phyloP scores from a whole-genome alignment of 345 rosid species.

The Gossypium anomalum region DNA sequence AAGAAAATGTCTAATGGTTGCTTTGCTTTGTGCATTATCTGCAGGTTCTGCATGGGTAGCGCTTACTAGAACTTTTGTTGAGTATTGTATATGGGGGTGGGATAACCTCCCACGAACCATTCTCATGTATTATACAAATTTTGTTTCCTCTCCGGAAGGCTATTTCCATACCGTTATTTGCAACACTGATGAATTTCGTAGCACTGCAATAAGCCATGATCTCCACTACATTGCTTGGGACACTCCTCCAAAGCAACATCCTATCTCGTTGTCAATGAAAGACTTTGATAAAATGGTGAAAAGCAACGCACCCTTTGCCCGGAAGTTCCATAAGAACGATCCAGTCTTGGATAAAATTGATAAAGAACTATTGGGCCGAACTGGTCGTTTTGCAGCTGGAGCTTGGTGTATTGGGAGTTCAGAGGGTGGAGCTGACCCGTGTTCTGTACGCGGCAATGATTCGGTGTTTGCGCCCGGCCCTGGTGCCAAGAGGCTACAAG shows the following conservation, averaged over 20 bases:
- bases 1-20: background rate
- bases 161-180: conserved; percentile 90
- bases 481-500: conserved; percentile 59
- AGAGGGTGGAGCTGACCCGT: conserved; percentile 53
- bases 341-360: conserved; percentile 79
- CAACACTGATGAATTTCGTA: conserved; percentile 55
- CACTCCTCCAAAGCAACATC: conserved; percentile 92
- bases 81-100: conserved; percentile 90
- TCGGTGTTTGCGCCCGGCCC: conserved; percentile 71
- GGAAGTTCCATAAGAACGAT: conserved; percentile 53
- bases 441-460: conserved; percentile 53
- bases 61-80: conserved; percentile 63
- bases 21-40: conserved; percentile 8
- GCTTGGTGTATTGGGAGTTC: conserved; percentile 82
- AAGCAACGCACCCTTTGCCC: conserved; percentile 82
- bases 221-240: conserved; percentile 98
- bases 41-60: conserved; percentile 92
- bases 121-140: conserved; percentile 81
- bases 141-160: conserved; percentile 93
- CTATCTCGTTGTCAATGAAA: conserved; percentile 54
- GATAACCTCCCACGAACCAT: conserved; percentile 78
- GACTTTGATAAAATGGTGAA: conserved; percentile 77
- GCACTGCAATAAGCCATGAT: conserved; percentile 69
- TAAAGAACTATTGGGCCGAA: conserved; percentile 61
- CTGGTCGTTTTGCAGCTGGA: conserved; percentile 57